Percentiles rank a stretch among this genome's conserved stretches.
phyloP scores from a whole-genome alignment of 2,329 filamentous ascomycete genomes.

The Nectriaceae sp. region DNA sequence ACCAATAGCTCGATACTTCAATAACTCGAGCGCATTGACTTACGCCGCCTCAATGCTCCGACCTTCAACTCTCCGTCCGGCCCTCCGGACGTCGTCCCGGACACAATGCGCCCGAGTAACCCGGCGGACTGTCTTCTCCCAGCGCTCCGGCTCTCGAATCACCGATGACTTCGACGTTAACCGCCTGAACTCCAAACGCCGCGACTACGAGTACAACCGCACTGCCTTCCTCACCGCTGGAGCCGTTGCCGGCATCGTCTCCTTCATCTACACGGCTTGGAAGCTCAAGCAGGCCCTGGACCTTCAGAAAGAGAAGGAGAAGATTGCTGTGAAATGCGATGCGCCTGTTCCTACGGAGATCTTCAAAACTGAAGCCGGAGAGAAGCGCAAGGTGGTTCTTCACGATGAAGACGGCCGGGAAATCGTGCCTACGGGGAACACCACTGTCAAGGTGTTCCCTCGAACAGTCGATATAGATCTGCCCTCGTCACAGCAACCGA shows the following conservation, averaged over 20 bases:
- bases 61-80: slow-evolving; percentile 31
- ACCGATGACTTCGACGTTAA: slow-evolving; percentile 53
- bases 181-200: slow-evolving; percentile 46
- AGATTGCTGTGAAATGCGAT: slow-evolving; percentile 46
- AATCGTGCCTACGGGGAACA: slow-evolving; percentile 79
- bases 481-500: slow-evolving; percentile 24
- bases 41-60: slow-evolving; percentile 31
- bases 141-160: slow-evolving; percentile 34
- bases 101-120: slow-evolving; percentile 22
- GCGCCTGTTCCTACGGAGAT: slow-evolving; percentile 43
- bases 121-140: slow-evolving; percentile 33
- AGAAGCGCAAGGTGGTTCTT: slow-evolving; percentile 59
- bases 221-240: slow-evolving; percentile 55
- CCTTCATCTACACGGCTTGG: slow-evolving; percentile 53
- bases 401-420: slow-evolving; percentile 71
- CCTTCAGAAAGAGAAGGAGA: slow-evolving; percentile 34
- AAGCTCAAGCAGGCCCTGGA: slow-evolving; percentile 49
- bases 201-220: slow-evolving; percentile 53
- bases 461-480: slow-evolving; percentile 66
- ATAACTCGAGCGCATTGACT: too few relatives aligned
- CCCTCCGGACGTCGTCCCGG: slow-evolving; percentile 26
- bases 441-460: slow-evolving; percentile 78
- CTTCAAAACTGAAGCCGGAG: slow-evolving; percentile 51
- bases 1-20: too few relatives aligned
- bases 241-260: slow-evolving; percentile 50